Percentiles rank a stretch among this genome's conserved stretches.
These are phyloP conservation scores for Tylopilus plumbeoviolaceoides DNA, from an alignment of 768 basidiomycete species.

Conservation along the genomic window DNA sequence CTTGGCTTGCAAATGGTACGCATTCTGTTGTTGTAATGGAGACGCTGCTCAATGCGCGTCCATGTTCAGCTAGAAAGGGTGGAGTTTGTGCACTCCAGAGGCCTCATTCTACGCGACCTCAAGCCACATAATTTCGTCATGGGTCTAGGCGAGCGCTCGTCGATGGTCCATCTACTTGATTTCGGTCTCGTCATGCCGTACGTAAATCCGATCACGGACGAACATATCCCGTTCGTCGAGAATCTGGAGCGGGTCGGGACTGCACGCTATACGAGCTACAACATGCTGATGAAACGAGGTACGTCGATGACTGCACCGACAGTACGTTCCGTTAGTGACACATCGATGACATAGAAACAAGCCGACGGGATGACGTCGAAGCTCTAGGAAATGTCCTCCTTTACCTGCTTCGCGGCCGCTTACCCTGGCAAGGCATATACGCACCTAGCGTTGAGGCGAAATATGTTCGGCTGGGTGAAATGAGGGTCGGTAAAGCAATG, in stretches of 20 bases:
- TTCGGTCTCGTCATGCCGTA: neutral
- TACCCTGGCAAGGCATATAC: neutral
- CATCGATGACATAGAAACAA: neutral
- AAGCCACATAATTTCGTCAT: neutral
- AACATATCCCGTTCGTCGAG: neutral
- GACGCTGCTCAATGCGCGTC: neutral
- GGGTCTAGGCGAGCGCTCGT: neutral
- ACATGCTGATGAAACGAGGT: neutral
- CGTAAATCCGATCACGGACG: neutral
- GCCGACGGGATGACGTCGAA: neutral
- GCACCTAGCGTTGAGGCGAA: neutral
- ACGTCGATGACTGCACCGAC: neutral
- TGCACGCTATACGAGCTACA: neutral
- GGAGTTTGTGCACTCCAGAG: neutral
- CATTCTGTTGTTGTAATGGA: neutral
- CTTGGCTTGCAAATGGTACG: neutral
- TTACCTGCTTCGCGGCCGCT: neutral
- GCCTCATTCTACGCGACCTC: neutral
- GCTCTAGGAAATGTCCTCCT: neutral
- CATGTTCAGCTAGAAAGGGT: neutral
- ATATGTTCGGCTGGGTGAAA: neutral
- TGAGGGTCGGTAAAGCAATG: neutral
- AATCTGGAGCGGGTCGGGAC: neutral
- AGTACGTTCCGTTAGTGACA: no score
- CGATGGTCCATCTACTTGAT: neutral